A percentile compares a stretch with the other conserved stretches of the same genome.
phyloP scores from a whole-genome alignment of 495 filamentous ascomycete genomes.

The Annulohypoxylon bovei region DNA sequence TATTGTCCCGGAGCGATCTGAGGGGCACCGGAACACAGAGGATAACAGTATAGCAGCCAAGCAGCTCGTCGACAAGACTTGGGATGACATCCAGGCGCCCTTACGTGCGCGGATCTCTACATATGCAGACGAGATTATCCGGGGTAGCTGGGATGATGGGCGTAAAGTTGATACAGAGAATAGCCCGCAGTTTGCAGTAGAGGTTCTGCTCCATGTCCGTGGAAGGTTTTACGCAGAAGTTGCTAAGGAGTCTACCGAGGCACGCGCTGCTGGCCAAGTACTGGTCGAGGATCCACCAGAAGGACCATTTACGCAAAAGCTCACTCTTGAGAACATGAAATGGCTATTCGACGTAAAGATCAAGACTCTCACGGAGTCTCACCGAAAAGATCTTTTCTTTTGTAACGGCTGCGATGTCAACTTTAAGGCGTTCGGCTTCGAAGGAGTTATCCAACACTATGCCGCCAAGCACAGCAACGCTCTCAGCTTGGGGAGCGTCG shows the following conservation, averaged over 20 bases:
- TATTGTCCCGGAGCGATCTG: neutral
- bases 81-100: conserved; percentile 73
- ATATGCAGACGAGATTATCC: conserved; percentile 72
- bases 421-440: conserved; percentile 73
- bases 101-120: conserved; percentile 66
- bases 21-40: conserved; percentile 37
- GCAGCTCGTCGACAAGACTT: conserved; percentile 68
- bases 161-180: conserved; percentile 65
- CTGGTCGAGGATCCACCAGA: conserved; percentile 58
- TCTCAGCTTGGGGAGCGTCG: conserved; percentile 72
- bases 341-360: conserved; percentile 82
- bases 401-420: conserved; percentile 74
- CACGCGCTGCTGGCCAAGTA: conserved; percentile 54
- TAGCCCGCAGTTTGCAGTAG: conserved; percentile 70
- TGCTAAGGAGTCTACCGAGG: conserved; percentile 57
- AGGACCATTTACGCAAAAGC: conserved; percentile 63
- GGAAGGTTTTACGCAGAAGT: conserved; percentile 69
- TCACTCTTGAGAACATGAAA: conserved; percentile 86
- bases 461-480: conserved; percentile 78
- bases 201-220: conserved; percentile 71
- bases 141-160: conserved; percentile 66
- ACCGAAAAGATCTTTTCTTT: conserved; percentile 75
- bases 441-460: conserved; percentile 81
- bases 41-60: conserved; percentile 57
- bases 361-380: conserved; percentile 68